A percentile compares a stretch with the other conserved stretches of the same genome.
phyloP scores from a whole-genome alignment of 768 basidiomycete species.

The Basidioascus undulatus region DNA sequence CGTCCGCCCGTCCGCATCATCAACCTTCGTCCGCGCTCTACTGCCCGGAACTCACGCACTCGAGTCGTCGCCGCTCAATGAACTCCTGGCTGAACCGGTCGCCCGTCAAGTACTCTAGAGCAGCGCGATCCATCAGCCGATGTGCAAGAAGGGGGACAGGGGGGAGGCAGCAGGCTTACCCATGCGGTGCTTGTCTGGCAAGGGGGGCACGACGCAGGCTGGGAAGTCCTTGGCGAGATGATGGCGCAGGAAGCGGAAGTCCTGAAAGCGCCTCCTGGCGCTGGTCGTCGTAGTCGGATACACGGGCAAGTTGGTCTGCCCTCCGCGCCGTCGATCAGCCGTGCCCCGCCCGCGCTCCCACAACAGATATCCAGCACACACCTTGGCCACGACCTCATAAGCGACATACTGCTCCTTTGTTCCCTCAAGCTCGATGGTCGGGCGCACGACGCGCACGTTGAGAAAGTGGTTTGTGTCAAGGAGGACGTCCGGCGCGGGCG shows the following conservation, averaged over 20 bases:
- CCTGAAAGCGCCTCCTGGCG: conserved; percentile 73
- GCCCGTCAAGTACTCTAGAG: conserved; percentile 89
- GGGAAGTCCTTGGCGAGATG: conserved; percentile 78
- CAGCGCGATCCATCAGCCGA: no score
- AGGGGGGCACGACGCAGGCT: conserved; percentile 87
- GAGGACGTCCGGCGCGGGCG: no score
- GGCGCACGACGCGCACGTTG: no score
- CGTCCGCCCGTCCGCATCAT: no score
- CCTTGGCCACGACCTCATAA: conserved; percentile 73
- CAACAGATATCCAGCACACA: conserved; percentile 19
- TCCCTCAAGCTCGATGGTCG: conserved; percentile 85
- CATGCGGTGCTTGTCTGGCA: conserved; percentile 88
- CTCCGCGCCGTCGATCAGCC: not conserved
- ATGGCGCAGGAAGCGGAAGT: conserved; percentile 82
- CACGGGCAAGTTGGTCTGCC: conserved; percentile 68
- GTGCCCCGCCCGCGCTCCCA: not conserved
- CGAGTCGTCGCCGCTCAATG: conserved; percentile 69
- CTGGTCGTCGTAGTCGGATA: conserved; percentile 53
- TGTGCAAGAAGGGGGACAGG: not conserved
- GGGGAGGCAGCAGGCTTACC: conserved; percentile 29
- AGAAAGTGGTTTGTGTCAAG: no score
- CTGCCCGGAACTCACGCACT: conserved; percentile 29
- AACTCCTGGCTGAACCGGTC: conserved; percentile 95
- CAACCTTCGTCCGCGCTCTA: conserved; percentile 2
- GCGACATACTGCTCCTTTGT: conserved; percentile 95